phyloP scores from a whole-genome alignment of 345 rosid species.

The Gossypium raimondii region DNA sequence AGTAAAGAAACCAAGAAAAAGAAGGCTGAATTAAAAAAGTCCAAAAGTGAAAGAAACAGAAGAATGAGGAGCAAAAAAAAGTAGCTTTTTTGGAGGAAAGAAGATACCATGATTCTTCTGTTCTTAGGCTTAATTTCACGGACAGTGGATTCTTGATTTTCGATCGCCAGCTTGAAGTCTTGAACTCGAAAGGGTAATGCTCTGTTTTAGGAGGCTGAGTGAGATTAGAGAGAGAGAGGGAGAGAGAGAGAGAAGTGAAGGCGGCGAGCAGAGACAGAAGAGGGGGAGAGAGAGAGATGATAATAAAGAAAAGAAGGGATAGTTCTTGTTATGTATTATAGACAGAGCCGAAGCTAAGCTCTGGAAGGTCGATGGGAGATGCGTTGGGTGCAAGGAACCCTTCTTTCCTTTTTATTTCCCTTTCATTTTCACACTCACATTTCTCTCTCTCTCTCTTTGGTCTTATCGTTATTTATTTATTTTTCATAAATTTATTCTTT shows the following conservation, averaged over 20 bases:
- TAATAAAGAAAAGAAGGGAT: not conserved
- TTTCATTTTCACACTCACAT: not conserved
- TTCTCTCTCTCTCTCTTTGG: not conserved
- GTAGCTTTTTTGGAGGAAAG: not conserved
- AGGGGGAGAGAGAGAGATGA: conserved; percentile 7
- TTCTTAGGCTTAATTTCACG: conserved; percentile 78
- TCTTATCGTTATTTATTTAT: no score
- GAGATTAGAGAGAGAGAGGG: conserved; percentile 19
- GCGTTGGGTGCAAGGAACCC: conserved; percentile 3
- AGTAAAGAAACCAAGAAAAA: conserved; percentile 2
- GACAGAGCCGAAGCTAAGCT: not conserved
- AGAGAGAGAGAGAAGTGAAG: not conserved
- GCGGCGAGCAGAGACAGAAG: conserved; percentile 14
- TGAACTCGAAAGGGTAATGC: conserved; percentile 10
- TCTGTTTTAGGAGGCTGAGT: not conserved
- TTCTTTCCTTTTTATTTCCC: not conserved
- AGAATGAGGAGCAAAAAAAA: not conserved
- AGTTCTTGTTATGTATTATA: not conserved
- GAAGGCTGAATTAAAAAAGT: not conserved
- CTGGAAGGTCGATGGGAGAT: not conserved
- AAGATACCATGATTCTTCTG: conserved; percentile 72
- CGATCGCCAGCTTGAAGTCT: conserved; percentile 68
- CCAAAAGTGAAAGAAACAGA: conserved; percentile 7
- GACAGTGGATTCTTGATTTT: conserved; percentile 62
- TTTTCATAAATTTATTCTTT: no score